Percentiles rank a stretch among this genome's conserved stretches.
Evolutionary conservation across 441 rosid genomes (phyloP).

Genomic region (Gossypium schwendimanii): DNA sequence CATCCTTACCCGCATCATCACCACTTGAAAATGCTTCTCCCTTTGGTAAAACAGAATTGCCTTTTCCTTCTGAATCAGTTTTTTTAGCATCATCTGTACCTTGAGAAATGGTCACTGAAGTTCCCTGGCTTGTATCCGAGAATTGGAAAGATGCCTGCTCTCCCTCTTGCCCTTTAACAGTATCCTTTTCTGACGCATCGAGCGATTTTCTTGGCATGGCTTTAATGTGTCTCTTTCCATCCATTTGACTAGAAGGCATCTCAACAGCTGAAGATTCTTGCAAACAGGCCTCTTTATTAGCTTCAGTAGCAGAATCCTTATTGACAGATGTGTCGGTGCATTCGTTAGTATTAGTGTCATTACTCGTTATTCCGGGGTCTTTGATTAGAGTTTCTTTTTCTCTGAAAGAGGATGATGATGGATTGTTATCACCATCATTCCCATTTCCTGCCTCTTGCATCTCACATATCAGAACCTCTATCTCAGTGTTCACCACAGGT

Average conservation of each 20-base stretch:
- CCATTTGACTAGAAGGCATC: conserved; percentile 22
- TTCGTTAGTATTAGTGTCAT: conserved; percentile 10
- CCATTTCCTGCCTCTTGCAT: conserved; percentile 15
- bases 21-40: conserved; percentile 31
- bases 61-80: conserved; percentile 29
- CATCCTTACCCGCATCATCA: conserved; percentile 39
- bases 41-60: conserved; percentile 29
- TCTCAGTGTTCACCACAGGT: conserved; percentile 18
- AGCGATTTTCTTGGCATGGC: conserved; percentile 20
- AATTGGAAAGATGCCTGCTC: conserved; percentile 31
- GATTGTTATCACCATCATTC: conserved; percentile 16
- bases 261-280: conserved; percentile 25
- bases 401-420: conserved; percentile 21
- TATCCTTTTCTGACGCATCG: conserved; percentile 28
- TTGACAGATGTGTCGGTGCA: conserved; percentile 18
- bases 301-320: conserved; percentile 14
- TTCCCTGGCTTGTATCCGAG: conserved; percentile 29
- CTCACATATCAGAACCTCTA: conserved; percentile 23
- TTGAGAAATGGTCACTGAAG: conserved; percentile 23
- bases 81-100: conserved; percentile 26
- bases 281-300: conserved; percentile 21
- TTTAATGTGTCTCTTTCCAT: conserved; percentile 16
- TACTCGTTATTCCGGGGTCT: conserved; percentile 25
- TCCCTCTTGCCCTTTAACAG: conserved; percentile 16
- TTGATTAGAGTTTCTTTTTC: conserved; percentile 25